A percentile compares a stretch with the other conserved stretches of the same genome.
Conservation (phyloP, 371 early-diverging fungal genomes). For the Circinella umbellata region DNA sequence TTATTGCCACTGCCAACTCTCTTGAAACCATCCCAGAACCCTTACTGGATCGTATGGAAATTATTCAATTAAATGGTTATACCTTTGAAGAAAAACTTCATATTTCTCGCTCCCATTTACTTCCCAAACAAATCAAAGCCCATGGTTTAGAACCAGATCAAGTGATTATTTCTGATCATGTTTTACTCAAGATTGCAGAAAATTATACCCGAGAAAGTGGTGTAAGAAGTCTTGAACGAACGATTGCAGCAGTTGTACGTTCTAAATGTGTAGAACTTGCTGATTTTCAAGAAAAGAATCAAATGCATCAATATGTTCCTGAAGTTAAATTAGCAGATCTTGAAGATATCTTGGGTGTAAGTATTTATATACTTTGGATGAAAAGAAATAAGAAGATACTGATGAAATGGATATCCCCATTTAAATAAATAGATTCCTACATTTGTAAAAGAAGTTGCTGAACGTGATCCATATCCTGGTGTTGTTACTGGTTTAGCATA, state of each 20-base stretch:
- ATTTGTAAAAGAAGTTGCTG: conserved; percentile 69
- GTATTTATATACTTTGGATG: neutral
- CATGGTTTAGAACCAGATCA: conserved; percentile 67
- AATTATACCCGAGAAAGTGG: conserved; percentile 90
- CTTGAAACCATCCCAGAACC: conserved; percentile 81
- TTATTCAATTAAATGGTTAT: conserved; percentile 84
- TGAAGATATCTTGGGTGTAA: conserved; percentile 70
- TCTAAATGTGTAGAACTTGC: conserved; percentile 75
- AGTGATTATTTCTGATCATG: conserved; percentile 59
- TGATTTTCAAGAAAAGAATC: conserved; percentile 29
- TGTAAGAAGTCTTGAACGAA: conserved; percentile 79
- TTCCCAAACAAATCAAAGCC: conserved; percentile 72
- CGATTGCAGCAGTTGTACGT: conserved; percentile 76
- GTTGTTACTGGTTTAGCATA: conserved; percentile 87
- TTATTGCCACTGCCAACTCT: conserved; percentile 89
- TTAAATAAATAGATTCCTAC: conserved; percentile 6
- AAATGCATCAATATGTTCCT: conserved; percentile 29
- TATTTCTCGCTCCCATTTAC: conserved; percentile 55
- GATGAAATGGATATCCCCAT: too few relatives aligned
- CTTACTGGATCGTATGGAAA: conserved; percentile 87
- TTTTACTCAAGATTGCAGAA: conserved; percentile 65
- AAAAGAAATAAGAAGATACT: too few relatives aligned
- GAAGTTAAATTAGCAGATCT: conserved; percentile 45
- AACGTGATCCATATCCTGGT: conserved; percentile 70
- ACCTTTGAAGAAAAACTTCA: conserved; percentile 81